Conservation (phyloP, 2,329 filamentous ascomycete species). For the Fonsecaea multimorphosa region DNA sequence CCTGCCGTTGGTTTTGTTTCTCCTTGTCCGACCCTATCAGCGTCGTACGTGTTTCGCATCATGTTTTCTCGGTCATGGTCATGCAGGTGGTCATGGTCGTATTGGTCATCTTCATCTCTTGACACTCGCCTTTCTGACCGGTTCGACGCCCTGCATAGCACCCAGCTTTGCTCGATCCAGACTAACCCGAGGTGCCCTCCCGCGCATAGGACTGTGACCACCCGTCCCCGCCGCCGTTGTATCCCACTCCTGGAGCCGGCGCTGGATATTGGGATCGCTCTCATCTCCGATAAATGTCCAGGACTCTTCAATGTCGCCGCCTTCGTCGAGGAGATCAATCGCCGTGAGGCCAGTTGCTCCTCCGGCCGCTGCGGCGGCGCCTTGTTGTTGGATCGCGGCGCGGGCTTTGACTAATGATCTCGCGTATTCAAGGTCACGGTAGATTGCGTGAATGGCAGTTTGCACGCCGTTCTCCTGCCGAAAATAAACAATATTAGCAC, state of each 20-base stretch:
- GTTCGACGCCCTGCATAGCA: constrained; percentile 33
- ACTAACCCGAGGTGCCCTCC: constrained; percentile 29
- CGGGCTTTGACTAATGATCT: constrained; percentile 76
- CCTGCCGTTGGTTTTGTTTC: too few species aligned
- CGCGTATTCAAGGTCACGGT: constrained; percentile 93
- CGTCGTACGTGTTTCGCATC: constrained; percentile 6
- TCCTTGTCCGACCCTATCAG: background rate
- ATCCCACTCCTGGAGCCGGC: constrained; percentile 43
- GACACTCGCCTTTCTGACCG: constrained; percentile 28
- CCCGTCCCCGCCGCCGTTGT: constrained; percentile 4
- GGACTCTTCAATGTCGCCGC: constrained; percentile 72
- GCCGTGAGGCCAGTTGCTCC: constrained; percentile 36
- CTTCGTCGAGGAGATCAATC: constrained; percentile 44
- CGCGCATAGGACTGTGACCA: constrained; percentile 17
- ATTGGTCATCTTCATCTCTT: constrained; percentile 18
- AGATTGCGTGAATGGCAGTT: constrained; percentile 87
- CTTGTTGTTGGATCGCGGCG: constrained; percentile 22
- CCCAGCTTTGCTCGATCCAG: constrained; percentile 28
- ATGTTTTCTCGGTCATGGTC: background rate
- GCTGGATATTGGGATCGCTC: constrained; percentile 53
- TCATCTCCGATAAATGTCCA: constrained; percentile 87
- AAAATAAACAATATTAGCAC: constrained; percentile 1
- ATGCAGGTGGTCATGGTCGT: background rate
- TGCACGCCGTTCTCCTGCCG: constrained; percentile 85
- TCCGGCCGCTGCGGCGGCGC: constrained; percentile 38